Evolutionary conservation across 2,329 filamentous ascomycete genomes (phyloP), one percentile per base, ranked within the genome.

Genomic region (Thermoascus crustaceus): DNA sequence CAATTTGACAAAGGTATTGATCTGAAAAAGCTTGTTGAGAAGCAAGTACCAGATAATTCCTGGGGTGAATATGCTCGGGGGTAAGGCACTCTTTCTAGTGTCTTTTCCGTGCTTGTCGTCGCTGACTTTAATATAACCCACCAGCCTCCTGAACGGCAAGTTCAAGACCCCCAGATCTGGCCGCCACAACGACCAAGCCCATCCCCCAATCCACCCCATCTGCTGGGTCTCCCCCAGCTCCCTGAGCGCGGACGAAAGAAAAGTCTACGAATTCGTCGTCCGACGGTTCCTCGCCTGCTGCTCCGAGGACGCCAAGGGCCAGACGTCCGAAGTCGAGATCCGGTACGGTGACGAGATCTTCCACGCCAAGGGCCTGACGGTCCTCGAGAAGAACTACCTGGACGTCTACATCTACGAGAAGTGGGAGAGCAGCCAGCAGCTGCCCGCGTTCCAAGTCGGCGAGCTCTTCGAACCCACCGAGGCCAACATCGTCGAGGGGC

Each of bases 371-470:
- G 91, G 91, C 0, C 69, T 98, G 29, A 78, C 82, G 6, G 91
- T 98, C 3, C 62, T 93, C 4, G 83, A 89, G 55, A 75, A 82
- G 35, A 98, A 98, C 50, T 98, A 94, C 50, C 75, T 98, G 3
- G 87, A 96, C 34, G 86, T 98, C 0, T 98, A 94, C 53, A 76
- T 87, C 3, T 98, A 96, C 61, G 89, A 98, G 42, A 94, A 86
- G 49, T 98, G 91, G 91, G 87, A 85, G 30, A 87, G 85, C 56
- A 89, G 82, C 42, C 78, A 82, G 34, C 76, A 87, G 48, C 69
- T 98, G 16, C 91, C 91, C 0, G 73, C 73, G 11, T 95, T 94
- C 49, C 76, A 72, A 1, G 66, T 82, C 27, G 86, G 85, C 2
- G 91, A 98, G 59, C 69, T 66, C 0, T 94, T 98, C 46, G 80